Evolutionary conservation across 768 basidiomycete species (phyloP), one percentile per base, ranked within the genome.

Genomic region (Inosperma sp.): DNA sequence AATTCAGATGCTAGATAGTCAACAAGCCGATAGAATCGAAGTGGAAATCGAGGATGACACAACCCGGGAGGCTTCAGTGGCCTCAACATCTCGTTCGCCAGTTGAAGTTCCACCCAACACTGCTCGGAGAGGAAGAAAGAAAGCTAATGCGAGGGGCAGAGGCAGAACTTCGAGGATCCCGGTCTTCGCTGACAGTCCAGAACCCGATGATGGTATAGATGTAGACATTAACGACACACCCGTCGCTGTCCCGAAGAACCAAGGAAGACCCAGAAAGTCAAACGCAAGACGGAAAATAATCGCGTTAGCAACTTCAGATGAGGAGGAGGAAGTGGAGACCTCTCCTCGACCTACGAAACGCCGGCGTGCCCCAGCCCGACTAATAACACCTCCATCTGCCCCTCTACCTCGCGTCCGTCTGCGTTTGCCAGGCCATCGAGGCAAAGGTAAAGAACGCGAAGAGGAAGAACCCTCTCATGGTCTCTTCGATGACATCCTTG

Each of bases 401-500:
- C 62, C 67, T 6, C 58, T 71, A 25, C 69, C 65, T 14, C 73
- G 68, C 21, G 76, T 86, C 19, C 77, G 79, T 19, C 69, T 83
- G 40, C 79, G 80, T 23, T 66, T 84, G 54, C 70, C 63, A 7
- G 72, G 77, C 1, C 74, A 76, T n/a, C 79, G 82, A 57, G 78
- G 79, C 25, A 87, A 86, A 63, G 80, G 80, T 26, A 85, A 82
- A 62, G 83, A 82, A 33, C 76, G 78, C 14, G 86, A 89, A 48
- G 83, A 84, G 7, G 84, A 84, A 6, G 71, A 73, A 22, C 65
- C 68, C 9, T 66, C 70, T 35, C 74, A 73, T 33, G 83, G 84
- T 21, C 72, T 93, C 43, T 97, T 94, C 61, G 93, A 96, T 40
- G 93, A 93, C 17, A 75, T 95, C 33, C 74, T 98, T 29, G 67